Percentiles rank a stretch among this genome's conserved stretches.
Conservation (phyloP, 2,329 filamentous ascomycete genomes). For the Fusarium hainanense region DNA sequence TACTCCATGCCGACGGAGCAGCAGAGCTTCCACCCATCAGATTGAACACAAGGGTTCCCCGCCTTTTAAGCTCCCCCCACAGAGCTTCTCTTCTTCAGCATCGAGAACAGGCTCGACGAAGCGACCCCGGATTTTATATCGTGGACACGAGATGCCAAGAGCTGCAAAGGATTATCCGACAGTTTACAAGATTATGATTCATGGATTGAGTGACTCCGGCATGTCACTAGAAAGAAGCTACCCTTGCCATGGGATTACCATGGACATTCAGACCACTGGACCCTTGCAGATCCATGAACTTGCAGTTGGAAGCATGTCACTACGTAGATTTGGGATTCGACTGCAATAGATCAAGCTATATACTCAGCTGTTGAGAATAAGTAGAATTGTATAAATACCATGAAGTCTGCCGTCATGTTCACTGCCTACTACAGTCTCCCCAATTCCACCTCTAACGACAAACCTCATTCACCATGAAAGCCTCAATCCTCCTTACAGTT, state of each 20-base stretch:
- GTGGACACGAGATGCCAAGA: slow-evolving; percentile 3
- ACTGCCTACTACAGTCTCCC: too few species aligned
- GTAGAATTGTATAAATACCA: background rate
- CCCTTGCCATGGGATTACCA: background rate
- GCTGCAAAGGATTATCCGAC: background rate
- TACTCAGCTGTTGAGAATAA: background rate
- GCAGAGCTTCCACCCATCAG: background rate
- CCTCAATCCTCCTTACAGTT: slow-evolving; percentile 33
- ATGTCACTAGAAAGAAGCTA: background rate
- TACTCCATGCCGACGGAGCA: accelerated
- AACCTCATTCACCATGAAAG: slow-evolving; percentile 36
- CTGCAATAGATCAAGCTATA: background rate
- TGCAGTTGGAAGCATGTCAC: background rate
- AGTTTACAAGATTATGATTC: background rate
- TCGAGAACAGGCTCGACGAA: background rate
- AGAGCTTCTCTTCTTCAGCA: background rate
- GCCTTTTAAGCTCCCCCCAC: slow-evolving; percentile 11
- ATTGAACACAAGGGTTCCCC: background rate
- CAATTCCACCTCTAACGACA: accelerated
- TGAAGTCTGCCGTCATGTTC: accelerated
- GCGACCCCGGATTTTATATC: slow-evolving; percentile 7
- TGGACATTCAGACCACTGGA: background rate
- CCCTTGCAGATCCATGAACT: background rate
- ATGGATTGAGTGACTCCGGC: slow-evolving; percentile 4
- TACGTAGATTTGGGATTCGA: background rate